Evolutionary conservation across 768 basidiomycete genomes (phyloP), one percentile per base, ranked within the genome.

Genomic region (Termitomyces eurrhizus): DNA sequence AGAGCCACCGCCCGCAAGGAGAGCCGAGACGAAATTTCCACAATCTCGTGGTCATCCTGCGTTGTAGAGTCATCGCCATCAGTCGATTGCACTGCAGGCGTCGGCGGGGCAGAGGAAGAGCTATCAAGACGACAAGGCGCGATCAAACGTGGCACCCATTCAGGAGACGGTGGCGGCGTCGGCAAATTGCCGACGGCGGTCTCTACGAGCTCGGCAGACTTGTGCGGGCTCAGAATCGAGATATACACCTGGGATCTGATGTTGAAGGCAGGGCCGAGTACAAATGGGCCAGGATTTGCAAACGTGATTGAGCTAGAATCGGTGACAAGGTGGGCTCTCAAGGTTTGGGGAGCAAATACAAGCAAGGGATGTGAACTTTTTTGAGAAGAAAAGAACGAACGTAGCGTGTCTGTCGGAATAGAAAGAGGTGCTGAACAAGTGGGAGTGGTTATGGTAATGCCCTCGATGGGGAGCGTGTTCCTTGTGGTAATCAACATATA

Each of bases 161-260:
- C 67, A 9, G 78, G 77, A 39, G 77, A 77, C 8, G 72, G 72
- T 16, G 77, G 77, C 11, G 77, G 76, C 16, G 75, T 77, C 5
- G 74, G 77, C 8, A 78, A 65, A 29, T 60, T 56, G n/a, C 65
- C 63, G 2, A 57, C 50, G 36, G 59, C 44, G 7, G 44, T 39
- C 0, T 67, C 54, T 29, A 60, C 48, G 41, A 57, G 49, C 56
- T 61, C 49, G 59, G 69, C 62, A 52, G 65, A 60, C 7, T 46
- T 57, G 58, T 74, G 67, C 0, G 73, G 68, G 18, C 72, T 74
- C 35, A 77, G 65, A 9, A 81, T 67, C 11, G 75, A 72, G 24
- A 76, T 59, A 42, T 70, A 75, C 42, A 60, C 44, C 32, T 59
- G 64, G 26, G 64, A 64, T 45, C 55, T 60, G 53, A 76, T 62